A percentile compares a stretch with the other conserved stretches of the same genome.
Evolutionary conservation across 495 filamentous ascomycete species (phyloP).

Genomic region (Aspergillus panamensis): DNA sequence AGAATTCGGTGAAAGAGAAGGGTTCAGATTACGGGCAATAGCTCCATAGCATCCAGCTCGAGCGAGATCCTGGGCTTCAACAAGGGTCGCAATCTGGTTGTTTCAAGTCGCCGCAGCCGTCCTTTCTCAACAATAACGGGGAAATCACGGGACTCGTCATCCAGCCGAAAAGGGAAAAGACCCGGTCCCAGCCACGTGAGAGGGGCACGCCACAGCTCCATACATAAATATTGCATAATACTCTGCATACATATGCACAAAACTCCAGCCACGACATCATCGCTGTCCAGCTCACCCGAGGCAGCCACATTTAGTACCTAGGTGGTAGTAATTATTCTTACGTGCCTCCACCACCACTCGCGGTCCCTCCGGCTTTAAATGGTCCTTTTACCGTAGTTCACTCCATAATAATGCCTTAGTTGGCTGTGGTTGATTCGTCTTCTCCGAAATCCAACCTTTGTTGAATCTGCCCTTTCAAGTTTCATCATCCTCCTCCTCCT

Average conservation of each 20-base stretch:
- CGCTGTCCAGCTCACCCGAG: not conserved
- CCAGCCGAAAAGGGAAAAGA: not conserved
- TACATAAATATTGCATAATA: not conserved
- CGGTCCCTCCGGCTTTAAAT: not conserved
- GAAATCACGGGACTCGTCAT: conserved; percentile 11
- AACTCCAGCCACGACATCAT: not conserved
- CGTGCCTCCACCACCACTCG: not conserved
- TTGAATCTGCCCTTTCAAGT: no score
- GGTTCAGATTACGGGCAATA: not conserved
- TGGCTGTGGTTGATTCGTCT: not conserved
- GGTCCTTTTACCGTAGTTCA: not conserved
- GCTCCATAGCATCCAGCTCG: conserved; percentile 2
- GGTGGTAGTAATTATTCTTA: not conserved
- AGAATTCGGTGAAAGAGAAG: not conserved
- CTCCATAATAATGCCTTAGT: not conserved
- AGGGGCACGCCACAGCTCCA: conserved; percentile 5
- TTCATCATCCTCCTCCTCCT: not conserved
- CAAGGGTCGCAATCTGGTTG: conserved; percentile 4
- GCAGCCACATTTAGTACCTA: not conserved
- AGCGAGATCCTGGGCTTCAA: conserved; percentile 1
- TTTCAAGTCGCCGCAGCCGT: conserved; percentile 12
- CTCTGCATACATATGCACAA: not conserved
- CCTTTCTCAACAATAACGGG: conserved; percentile 2
- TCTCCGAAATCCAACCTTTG: not conserved
- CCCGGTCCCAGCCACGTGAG: conserved; percentile 4